Evolutionary conservation across 106 monocot genomes (phyloP), one percentile per base, ranked within the genome.

Genomic region (Allium fistulosum): DNA sequence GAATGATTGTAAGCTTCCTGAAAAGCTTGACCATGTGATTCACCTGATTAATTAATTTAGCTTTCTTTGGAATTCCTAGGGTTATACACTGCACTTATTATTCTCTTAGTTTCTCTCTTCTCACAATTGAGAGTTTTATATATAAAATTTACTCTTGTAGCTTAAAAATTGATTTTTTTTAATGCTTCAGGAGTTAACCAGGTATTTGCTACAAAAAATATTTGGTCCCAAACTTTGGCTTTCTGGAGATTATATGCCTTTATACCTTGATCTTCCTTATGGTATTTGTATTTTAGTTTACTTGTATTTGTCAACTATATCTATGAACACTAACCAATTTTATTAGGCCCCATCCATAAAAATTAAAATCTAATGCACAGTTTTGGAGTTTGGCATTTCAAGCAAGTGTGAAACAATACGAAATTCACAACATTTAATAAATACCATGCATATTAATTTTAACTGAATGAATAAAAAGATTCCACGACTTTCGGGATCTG

Each of bases 31-130:
- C 50, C 70, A 83, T 71, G 37, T 79, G 59, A 70, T 79, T 13
- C 85, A 90, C 72, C 55, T 87, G 75, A 1, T 22, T 22, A 79
- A 85, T 65, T 63, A 79, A 85, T 65, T 63, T 94, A 53, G 82
- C 90, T 14, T 77, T 90, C 26, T 88, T 94, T 60, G 90, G 87
- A 75, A 83, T 90, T 49, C 75, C 22, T 22, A 1, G 94, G 94
- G 80, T 90, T 94, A 87, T 51, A 53, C 13, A 13, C 52, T 10
- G 13, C 52, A 53, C 13, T 53, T 53, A 53, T 1, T 53, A 9
- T 53, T 53, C 22, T 22, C 22, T 22, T 22, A 22, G 22, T 22
- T 22, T 22, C 22, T 22, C 22, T 22, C 22, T 0, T 22, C 22
- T 22, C 22, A 22, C 22, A 22, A 22, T 22, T 22, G 22, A 22